phyloP scores from a whole-genome alignment of 2,329 filamentous ascomycete species.

The Colletotrichum sp. region DNA sequence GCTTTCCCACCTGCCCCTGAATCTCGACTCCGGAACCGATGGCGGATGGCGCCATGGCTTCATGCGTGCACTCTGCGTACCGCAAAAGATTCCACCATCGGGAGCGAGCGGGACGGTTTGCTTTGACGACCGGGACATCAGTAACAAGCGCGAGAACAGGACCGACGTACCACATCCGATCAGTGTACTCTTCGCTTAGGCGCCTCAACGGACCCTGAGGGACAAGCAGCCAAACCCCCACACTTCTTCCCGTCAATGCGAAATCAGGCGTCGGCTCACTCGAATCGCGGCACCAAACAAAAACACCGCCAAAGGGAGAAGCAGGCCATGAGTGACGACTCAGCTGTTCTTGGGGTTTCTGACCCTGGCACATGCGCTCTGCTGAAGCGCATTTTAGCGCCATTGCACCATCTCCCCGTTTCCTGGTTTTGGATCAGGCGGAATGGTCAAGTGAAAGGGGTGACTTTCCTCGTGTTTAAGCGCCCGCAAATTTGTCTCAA shows the following conservation, averaged over 20 bases:
- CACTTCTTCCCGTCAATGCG: not conserved
- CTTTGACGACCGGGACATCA: not conserved
- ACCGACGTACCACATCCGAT: not conserved
- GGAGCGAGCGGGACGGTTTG: not conserved
- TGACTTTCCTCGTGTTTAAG: not conserved
- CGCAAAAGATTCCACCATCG: not conserved
- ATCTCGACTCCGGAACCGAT: not conserved
- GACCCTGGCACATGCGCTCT: not conserved
- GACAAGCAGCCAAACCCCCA: not conserved
- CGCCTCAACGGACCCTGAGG: not conserved
- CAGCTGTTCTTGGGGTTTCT: not conserved
- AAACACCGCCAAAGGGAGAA: not conserved
- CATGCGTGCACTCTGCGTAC: not conserved
- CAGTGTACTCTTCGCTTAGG: not conserved
- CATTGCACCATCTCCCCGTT: slow-evolving; percentile 4
- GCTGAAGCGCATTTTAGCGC: slow-evolving; percentile 2
- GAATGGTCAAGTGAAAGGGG: slow-evolving; percentile 7
- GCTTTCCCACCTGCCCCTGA: not conserved
- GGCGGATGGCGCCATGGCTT: not conserved
- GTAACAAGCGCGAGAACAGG: not conserved
- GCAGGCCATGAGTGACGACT: not conserved
- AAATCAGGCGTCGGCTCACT: not conserved
- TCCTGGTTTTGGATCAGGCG: slow-evolving; percentile 12
- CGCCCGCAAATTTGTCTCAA: slow-evolving; percentile 12
- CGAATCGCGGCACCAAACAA: not conserved